phyloP scores from a whole-genome alignment of 2,329 filamentous ascomycete species.

The Aspergillus viridinutans region DNA sequence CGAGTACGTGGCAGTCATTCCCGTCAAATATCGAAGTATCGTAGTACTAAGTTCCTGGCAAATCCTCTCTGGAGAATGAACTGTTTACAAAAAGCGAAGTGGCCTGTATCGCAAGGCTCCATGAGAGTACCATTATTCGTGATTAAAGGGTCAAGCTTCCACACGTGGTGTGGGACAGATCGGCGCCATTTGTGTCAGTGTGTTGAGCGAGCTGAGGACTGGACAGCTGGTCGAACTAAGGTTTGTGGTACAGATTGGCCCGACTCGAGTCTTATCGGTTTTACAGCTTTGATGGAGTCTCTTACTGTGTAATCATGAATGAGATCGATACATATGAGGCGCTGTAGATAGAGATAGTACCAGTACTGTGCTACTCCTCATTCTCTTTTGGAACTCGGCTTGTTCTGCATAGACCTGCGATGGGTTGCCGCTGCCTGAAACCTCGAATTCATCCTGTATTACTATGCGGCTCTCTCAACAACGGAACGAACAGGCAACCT shows the following conservation, averaged over 20 bases:
- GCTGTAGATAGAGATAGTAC: no score
- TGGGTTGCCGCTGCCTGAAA: neutral
- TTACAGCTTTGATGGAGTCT: neutral
- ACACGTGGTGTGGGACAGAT: slow-evolving; percentile 29
- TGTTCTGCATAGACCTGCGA: neutral
- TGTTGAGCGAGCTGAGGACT: slow-evolving; percentile 1
- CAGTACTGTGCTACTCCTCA: no score
- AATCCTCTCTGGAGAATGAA: neutral
- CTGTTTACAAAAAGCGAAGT: neutral
- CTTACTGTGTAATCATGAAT: neutral
- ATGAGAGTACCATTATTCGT: neutral
- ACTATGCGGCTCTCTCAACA: neutral
- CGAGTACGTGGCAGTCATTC: neutral
- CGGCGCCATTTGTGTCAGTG: slow-evolving; percentile 12
- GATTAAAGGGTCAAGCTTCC: slow-evolving; percentile 22
- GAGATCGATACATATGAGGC: no score
- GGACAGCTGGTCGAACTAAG: neutral
- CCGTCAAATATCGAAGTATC: neutral
- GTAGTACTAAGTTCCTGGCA: neutral
- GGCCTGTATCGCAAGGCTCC: neutral
- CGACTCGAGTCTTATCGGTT: neutral
- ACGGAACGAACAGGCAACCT: neutral
- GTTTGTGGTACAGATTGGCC: neutral
- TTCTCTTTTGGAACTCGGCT: no score
- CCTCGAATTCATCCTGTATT: neutral